phyloP scores from a whole-genome alignment of 805 yeast species.

The Lipomyces sp. region DNA sequence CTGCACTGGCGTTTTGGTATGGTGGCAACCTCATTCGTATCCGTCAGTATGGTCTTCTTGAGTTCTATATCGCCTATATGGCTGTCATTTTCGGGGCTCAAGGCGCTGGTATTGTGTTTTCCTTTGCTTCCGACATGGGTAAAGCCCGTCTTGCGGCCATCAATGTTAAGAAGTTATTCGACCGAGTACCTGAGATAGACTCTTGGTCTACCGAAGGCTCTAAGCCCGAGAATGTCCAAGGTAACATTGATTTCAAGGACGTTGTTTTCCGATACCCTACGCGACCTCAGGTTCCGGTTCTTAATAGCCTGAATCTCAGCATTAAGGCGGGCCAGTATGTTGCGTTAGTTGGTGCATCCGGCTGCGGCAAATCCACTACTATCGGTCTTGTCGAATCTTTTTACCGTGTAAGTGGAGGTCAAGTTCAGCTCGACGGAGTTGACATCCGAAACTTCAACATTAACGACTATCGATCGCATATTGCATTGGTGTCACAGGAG shows the following conservation, averaged over 20 bases:
- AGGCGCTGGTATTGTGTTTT: conserved; percentile 50
- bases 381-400: conserved; percentile 61
- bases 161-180: conserved; percentile 45
- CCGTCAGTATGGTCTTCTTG: conserved; percentile 43
- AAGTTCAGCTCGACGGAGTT: conserved; percentile 57
- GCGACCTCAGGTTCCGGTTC: conserved; percentile 41
- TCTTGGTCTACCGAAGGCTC: conserved; percentile 44
- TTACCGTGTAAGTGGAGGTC: conserved; percentile 57
- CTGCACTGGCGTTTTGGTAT: conserved; percentile 53
- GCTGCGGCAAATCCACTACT: conserved; percentile 54
- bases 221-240: conserved; percentile 45
- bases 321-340: conserved; percentile 80
- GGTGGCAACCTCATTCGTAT: conserved; percentile 48
- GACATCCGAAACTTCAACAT: conserved; percentile 56
- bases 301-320: conserved; percentile 38
- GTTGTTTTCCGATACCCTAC: conserved; percentile 44
- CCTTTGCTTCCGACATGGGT: conserved; percentile 53
- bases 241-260: conserved; percentile 59
- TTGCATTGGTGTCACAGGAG: conserved; percentile 69
- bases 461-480: conserved; percentile 55
- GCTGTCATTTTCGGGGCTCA: conserved; percentile 52
- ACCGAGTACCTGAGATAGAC: conserved; percentile 47
- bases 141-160: conserved; percentile 49
- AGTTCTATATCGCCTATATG: conserved; percentile 50
- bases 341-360: conserved; percentile 87